Evolutionary conservation across 805 yeast genomes (phyloP).

Genomic region (Hemisphaericaspora nanyangensis): DNA sequence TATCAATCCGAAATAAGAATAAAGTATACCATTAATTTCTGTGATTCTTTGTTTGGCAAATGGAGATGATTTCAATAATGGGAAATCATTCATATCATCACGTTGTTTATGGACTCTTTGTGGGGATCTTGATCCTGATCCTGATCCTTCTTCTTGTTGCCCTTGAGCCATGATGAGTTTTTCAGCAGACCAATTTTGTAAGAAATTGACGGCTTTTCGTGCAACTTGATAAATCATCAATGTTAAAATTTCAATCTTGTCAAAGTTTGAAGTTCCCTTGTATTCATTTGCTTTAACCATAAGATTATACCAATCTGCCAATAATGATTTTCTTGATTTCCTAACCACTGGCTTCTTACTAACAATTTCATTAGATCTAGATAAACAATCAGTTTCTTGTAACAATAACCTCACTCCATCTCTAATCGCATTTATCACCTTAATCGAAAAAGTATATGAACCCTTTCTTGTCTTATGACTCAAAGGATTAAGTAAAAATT

Average conservation of each 20-base stretch:
- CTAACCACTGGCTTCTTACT: constrained; percentile 58
- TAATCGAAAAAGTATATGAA: constrained; percentile 51
- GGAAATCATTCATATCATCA: constrained; percentile 38
- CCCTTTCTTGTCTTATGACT: constrained; percentile 40
- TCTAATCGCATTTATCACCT: constrained; percentile 59
- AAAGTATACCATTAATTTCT: constrained; percentile 58
- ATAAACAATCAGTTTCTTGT: constrained; percentile 68
- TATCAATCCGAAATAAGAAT: constrained; percentile 60
- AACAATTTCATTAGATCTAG: constrained; percentile 69
- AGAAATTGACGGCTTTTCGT: constrained; percentile 59
- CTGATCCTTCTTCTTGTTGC: not conserved
- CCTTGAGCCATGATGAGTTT: constrained; percentile 41
- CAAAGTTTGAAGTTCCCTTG: constrained; percentile 55
- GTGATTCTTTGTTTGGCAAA: constrained; percentile 57
- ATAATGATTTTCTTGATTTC: constrained; percentile 59
- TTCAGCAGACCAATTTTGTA: constrained; percentile 70
- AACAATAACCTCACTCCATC: constrained; percentile 68
- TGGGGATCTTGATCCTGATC: too few relatives aligned
- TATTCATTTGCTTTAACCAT: constrained; percentile 75
- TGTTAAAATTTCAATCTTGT: constrained; percentile 59
- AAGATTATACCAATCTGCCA: constrained; percentile 78
- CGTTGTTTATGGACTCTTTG: constrained; percentile 28
- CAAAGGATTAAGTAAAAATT: constrained; percentile 61
- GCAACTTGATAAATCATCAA: constrained; percentile 64
- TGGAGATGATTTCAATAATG: constrained; percentile 53